Percentiles rank a stretch among this genome's conserved stretches.
Conservation (phyloP, 805 yeast species). For the Candida ascalaphidarum region DNA sequence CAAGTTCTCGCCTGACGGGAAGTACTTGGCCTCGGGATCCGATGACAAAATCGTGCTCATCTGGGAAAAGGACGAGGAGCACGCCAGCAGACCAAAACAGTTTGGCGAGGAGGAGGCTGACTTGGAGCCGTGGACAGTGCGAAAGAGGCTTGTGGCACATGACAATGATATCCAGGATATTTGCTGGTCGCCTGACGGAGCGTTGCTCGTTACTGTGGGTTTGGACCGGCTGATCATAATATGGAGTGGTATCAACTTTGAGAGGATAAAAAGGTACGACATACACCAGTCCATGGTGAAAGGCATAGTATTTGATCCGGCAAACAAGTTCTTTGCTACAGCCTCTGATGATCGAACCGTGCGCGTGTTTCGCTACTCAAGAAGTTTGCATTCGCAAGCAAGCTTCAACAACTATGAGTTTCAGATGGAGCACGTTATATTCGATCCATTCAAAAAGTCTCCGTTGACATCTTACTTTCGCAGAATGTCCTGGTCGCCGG, state of each 20-base stretch:
- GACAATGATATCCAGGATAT: conserved; percentile 97
- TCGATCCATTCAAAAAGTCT: conserved; percentile 79
- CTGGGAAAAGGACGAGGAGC: conserved; percentile 83
- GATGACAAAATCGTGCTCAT: conserved; percentile 87
- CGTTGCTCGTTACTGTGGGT: conserved; percentile 87
- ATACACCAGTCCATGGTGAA: conserved; percentile 93
- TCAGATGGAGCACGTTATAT: conserved; percentile 74
- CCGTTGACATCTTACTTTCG: conserved; percentile 90
- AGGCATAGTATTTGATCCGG: conserved; percentile 97
- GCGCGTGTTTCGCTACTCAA: conserved; percentile 78
- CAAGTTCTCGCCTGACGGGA: conserved; percentile 85
- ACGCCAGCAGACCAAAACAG: conserved; percentile 43
- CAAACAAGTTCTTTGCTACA: conserved; percentile 94
- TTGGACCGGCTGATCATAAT: conserved; percentile 86
- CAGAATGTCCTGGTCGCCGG: conserved; percentile 85
- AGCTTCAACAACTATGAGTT: conserved; percentile 58
- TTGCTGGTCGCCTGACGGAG: conserved; percentile 96
- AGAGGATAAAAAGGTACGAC: conserved; percentile 80
- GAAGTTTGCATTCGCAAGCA: conserved; percentile 40
- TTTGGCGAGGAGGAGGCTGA: conserved; percentile 70
- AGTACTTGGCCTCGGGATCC: conserved; percentile 88
- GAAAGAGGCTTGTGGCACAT: conserved; percentile 89
- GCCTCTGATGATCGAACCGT: conserved; percentile 93
- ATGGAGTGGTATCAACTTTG: conserved; percentile 91
- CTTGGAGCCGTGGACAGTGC: conserved; percentile 88